Evolutionary conservation across 2,329 filamentous ascomycete species (phyloP).

Genomic region (Pseudocercospora cruenta): DNA sequence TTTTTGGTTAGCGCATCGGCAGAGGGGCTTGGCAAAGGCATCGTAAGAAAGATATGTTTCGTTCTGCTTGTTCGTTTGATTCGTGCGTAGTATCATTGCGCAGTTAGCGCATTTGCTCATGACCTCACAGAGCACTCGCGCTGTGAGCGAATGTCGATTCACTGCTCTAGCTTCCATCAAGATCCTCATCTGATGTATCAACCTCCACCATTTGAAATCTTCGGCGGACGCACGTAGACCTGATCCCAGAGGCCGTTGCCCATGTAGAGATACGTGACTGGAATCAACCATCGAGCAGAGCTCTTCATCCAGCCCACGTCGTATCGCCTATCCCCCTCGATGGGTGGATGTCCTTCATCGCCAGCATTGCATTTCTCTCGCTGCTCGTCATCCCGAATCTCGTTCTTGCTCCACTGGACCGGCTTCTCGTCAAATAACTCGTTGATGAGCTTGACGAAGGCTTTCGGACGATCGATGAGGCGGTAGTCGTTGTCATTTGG

Average conservation of each 20-base stretch:
- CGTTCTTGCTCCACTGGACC: too few species aligned
- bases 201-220: not conserved
- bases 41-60: too few species aligned
- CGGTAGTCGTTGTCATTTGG: not conserved
- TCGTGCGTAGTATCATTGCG: too few species aligned
- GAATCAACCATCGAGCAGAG: not conserved
- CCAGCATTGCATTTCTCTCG: not conserved
- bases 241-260: not conserved
- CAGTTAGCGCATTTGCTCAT: too few species aligned
- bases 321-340: conserved; percentile 7
- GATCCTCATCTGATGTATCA: too few species aligned
- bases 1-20: not conserved
- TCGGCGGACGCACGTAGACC: not conserved
- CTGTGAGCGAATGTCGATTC: too few species aligned
- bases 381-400: not conserved
- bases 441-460: too few species aligned
- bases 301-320: conserved; percentile 16
- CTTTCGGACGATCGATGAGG: not conserved
- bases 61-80: too few species aligned
- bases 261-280: not conserved
- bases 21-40: not conserved
- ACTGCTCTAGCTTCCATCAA: too few species aligned
- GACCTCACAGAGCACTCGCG: too few species aligned
- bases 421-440: too few species aligned
- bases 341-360: conserved; percentile 2